Evolutionary conservation across 805 yeast species (phyloP), one percentile per base, ranked within the genome.

Genomic region (Candida alai): DNA sequence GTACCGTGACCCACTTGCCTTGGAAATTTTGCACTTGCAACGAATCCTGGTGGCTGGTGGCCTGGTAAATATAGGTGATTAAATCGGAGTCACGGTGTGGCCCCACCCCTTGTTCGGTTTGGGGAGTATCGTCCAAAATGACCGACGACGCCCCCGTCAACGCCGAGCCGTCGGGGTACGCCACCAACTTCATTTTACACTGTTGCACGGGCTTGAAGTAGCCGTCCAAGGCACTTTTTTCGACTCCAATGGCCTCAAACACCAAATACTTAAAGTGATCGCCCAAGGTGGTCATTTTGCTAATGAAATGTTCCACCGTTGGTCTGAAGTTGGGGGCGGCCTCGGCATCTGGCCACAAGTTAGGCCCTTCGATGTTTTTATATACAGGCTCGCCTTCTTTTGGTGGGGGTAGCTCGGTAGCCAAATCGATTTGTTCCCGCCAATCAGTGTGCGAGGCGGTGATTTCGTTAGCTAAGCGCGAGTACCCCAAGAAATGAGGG

Each of bases 61-160:
- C 83, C 47, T 79, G 84, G 43, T 68, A 73, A 9, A 80, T 75
- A 48, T 66, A 75, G 0, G 84, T 78, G 19, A 79, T 48, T 46
- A 79, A 62, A 35, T 77, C 83, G 3, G 79, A 73, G 46, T 81
- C 88, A 37, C 83, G 68, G 47, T 80, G 87, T 3, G 83, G 80
- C 1, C 84, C 84, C 12, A 69, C 73, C 1, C 82, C 83, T 44
- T 74, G 80, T 16, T 42, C 48, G 4, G 58, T 47, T 6, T 52
- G 43, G 10, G 57, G 54, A 14, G 54, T 46, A 34, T 60, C 65
- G 12, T 55, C 41, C 18, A 56, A 37, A 1, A 58, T 60, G 6
- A 40, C 45, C 19, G 60, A 48, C 24, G 41, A 36, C 6, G 41
- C 39, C n/a, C 29, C 39, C 2, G 34, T 18, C 28, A 63, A 49